Base-by-base conservation (phyloP, 805 yeast species). In the Barnettozyma sucrosica region DNA sequence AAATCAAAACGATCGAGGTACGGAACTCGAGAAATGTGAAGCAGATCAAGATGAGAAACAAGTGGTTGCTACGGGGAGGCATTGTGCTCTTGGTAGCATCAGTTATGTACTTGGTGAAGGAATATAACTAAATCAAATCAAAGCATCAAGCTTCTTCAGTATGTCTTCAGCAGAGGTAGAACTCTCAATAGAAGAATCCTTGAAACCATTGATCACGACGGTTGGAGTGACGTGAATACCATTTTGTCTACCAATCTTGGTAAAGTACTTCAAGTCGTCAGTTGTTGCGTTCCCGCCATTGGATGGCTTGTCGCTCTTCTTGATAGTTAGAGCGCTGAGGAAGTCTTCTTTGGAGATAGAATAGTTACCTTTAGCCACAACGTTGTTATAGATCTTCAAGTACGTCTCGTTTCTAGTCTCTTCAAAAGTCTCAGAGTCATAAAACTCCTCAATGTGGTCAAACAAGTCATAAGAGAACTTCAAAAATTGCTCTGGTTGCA, bases 171-270 rank as follows among this genome's bases (percentile, higher is more conserved):
- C 57, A 5, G 77, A 68, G 44, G 81, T 76, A 8, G 89, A 79
- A 38, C 89, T 80, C 56, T 83, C 85, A 57, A 88, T 74, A 7
- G 70, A 56, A 32, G 70, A 69, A 52, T 75, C 76, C 20, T 72
- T 71, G 43, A 84, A 77, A 1, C 96, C 96, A 62, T 87, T 77
- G 36, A 88, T 67, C 19, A 76, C 64, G 13, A 86, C 85, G 5
- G 93, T 82, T 19, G 96, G 96, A 3, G 93, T 85, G n/a, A 85
- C 82, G 61, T 89, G 96, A 34, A 85, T 78, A 39, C 92, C 89
- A 37, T 81, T 77, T 49, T 86, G 87, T 61, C 96, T 76, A 45
- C 80, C 81, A 60, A 79, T 79, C 62, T 81, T 75, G 18, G 89
- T 75, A 60, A 85, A 87, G 57, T 82, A 83, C 66, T 87, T 89